Base-by-base conservation (phyloP, 2,329 filamentous ascomycete species). In the Elsinoe arachidis region DNA sequence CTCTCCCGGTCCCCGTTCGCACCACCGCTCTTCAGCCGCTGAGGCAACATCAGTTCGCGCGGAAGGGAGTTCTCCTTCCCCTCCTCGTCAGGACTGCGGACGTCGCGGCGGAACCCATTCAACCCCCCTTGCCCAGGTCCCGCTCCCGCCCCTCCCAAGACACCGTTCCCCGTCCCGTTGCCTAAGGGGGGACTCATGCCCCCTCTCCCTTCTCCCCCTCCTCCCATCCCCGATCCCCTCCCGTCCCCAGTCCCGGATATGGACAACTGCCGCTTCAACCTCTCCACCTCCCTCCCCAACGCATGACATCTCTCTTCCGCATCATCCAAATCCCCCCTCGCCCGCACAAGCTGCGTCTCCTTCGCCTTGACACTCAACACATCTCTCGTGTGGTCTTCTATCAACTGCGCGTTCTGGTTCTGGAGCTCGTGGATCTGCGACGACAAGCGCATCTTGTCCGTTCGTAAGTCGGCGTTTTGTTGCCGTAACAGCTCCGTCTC, bases 291-390 rank as follows among this genome's bases (percentile, higher is more conserved):
- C 56, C 91, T 84, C 61, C 87, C 80, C 55, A 96, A 80, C 58
- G 88, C 86, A 61, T 93, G 88, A 55, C 93, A 90, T 59, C 85
- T 86, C 65, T 90, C 85, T 69, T 96, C 90, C 0, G 91, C 88
- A 0, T 88, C 84, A 70, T 97, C 92, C 33, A 87, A 88, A 67
- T 99, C 93, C 63, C 88, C 90, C 56, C 91, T 82, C 10, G 93
- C 91, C 44, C 93, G 86, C 9, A 97, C 92, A 4, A 99, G 80
- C 66, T 99, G 93, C 2, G 93, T 97, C 72, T 99, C 93, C 73
- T 99, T 99, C 44, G 70, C 93, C 71, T 97, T 97, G 74, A 99
- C 95, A 64, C 90, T 93, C 41, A 99, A 78, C 0, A 96, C 90
- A 66, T 99, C 92, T 49, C 92, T 82, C 0, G 93, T 99, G 70